Percentiles rank a stretch among this genome's conserved stretches.
Conservation (phyloP, 2,329 filamentous ascomycete species). For the Neopestalotiopsis sp. region DNA sequence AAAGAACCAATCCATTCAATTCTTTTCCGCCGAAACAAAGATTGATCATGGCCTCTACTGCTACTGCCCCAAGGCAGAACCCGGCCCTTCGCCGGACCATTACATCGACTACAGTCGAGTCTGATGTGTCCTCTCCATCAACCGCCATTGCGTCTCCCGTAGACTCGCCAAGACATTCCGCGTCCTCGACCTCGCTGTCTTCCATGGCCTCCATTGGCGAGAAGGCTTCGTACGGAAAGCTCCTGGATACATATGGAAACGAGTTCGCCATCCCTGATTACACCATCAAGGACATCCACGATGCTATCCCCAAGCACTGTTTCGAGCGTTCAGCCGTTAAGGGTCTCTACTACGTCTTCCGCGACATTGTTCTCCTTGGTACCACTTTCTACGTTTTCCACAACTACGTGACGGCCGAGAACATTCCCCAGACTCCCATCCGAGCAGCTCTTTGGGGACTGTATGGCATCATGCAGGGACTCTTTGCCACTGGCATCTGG, state of each 20-base stretch:
- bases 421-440: conserved; percentile 71
- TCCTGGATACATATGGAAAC: conserved; percentile 94
- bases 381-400: conserved; percentile 87
- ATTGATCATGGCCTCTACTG: conserved; percentile 50
- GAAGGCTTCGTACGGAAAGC: conserved; percentile 58
- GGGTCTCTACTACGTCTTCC: conserved; percentile 82
- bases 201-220: conserved; percentile 77
- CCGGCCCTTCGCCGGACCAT: conserved; percentile 54
- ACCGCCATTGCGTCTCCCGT: conserved; percentile 63
- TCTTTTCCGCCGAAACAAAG: background rate
- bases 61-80: conserved; percentile 49
- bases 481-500: conserved; percentile 94
- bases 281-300: conserved; percentile 96
- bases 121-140: conserved; percentile 56
- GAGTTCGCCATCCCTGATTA: conserved; percentile 92
- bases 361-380: conserved; percentile 76
- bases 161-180: conserved; percentile 65
- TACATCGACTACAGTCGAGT: conserved; percentile 45
- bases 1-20: background rate
- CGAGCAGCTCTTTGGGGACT: conserved; percentile 69
- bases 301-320: conserved; percentile 98
- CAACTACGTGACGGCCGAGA: conserved; percentile 86
- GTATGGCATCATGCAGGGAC: conserved; percentile 83
- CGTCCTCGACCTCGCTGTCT: conserved; percentile 91
- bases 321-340: conserved; percentile 82